phyloP scores from a whole-genome alignment of 352 stramenopile species.

The Pythium rishiriense region DNA sequence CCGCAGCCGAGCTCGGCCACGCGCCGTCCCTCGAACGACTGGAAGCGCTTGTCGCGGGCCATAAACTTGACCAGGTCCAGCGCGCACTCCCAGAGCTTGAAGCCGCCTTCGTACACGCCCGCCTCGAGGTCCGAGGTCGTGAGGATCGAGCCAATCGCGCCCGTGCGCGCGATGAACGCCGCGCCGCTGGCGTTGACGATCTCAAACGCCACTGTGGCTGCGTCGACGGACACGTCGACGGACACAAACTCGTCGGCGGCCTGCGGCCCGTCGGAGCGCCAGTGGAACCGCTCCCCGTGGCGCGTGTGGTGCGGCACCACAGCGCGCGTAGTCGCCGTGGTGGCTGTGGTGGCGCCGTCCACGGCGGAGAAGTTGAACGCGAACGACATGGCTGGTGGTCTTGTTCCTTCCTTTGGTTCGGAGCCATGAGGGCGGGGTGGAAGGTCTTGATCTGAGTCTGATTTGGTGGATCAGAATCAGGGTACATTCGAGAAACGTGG shows the following conservation, averaged over 20 bases:
- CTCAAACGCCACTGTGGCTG: constrained; percentile 40
- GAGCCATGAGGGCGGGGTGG: too few species aligned
- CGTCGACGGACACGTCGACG: constrained; percentile 33
- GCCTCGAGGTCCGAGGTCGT: constrained; percentile 74
- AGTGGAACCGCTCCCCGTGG: constrained; percentile 57
- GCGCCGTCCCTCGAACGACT: constrained; percentile 28
- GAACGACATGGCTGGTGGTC: constrained; percentile 34
- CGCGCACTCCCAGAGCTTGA: constrained; percentile 87
- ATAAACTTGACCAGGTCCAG: constrained; percentile 64
- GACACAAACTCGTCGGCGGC: constrained; percentile 28
- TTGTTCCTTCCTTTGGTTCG: too few species aligned
- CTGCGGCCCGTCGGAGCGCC: constrained; percentile 6
- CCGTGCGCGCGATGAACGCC: constrained; percentile 52
- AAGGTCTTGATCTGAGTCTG: constrained; percentile 4
- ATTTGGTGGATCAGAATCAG: neutral
- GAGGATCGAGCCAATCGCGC: constrained; percentile 63
- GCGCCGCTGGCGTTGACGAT: constrained; percentile 63
- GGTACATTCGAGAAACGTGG: neutral
- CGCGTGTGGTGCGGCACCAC: constrained; percentile 32
- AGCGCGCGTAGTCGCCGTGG: neutral
- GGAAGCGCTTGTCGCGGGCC: constrained; percentile 25
- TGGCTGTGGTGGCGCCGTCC: neutral
- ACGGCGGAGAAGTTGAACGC: constrained; percentile 70
- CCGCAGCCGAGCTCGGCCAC: constrained; percentile 83
- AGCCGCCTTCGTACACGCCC: constrained; percentile 84